Base-by-base conservation (phyloP, 2,329 filamentous ascomycete genomes). In the Cryphonectria carpinicola region DNA sequence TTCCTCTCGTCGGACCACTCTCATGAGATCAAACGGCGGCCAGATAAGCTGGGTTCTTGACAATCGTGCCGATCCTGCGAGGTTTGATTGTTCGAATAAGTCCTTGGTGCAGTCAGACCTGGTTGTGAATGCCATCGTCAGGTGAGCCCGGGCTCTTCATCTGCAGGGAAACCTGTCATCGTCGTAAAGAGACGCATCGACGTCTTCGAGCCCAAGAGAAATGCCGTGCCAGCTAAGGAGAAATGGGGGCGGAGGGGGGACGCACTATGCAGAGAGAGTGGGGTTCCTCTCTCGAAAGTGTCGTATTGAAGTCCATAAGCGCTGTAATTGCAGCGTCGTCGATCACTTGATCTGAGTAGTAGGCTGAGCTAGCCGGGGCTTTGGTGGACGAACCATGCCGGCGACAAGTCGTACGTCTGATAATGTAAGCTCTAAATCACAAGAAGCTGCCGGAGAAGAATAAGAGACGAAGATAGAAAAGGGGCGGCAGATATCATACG, bases 371-470 rank as follows among this genome's bases (percentile, higher is more conserved):
- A 61, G 58, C 32, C 17, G 19, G 19, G 35, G 58, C 35, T 39
- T 66, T 41, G 22, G 39, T 56, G 43, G 68, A 60, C 68, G 65
- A 35, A 8, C 2, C 13, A 58, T 19, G 10, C 14, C 8, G 11
- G 11, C 1, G n/a, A 56, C 52, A 56, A 58, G 54, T 7, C 28
- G 39, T 65, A 69, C 49, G 41, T 63, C 68, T 69, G 68, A 66
- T 58, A 39, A 66, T 43, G 62, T 37, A 37, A 60, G 32, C 56
- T 37, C 56, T 8, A 8, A 22, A 11, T 37, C 6, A 17, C 32
- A 22, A 39, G 25, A 10, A 32, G n/a, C 41, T 28, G 41, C 25
- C n/a, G 10, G 39, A 17, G 43, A 4, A 19, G 43, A 19, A 49
- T 17, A 8, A 49, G 43, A 8, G 7, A 8, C 5, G 17, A n/a